Base-by-base conservation (phyloP, 768 basidiomycete genomes). In the Lentinula lateritia region DNA sequence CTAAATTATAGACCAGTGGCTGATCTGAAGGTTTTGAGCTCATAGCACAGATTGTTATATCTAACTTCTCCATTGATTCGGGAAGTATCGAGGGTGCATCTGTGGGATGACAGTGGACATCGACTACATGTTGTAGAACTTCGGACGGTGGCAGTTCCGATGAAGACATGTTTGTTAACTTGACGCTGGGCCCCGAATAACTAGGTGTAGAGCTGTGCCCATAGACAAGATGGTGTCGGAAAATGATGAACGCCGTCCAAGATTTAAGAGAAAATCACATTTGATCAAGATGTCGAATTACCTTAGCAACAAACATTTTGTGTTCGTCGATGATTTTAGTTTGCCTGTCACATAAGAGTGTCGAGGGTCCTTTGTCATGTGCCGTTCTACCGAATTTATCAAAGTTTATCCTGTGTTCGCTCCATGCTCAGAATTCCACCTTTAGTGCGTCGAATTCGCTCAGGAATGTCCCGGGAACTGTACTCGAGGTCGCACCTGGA, bases 31-130 rank as follows among this genome's bases (percentile, higher is more conserved):
- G 69, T 64, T 77, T 77, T 0, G 85, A 84, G 16, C 90, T 84
- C 93, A 95, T 95, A n/a, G 91, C 88, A 63, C 90, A 92, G 43
- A 97, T 78, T 0, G 82, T 87, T 55, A 93, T 86, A 3, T 75
- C 71, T 3, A 90, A 81, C 10, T 73, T 67, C 28, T 83, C 75
- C 74, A 91, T 85, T 5, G 80, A 78, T 23, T 76, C 73, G 3
- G 73, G 57, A 7, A 75, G 66, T 42, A 87, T 80, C 0, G 67
- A 67, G 1, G 71, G 72, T 9, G 88, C 82, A 72, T 96, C 95
- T 4, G 92, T 94, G 3, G 95, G 94, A 74, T 98, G 95, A 73
- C 92, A 95, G 66, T 98, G 95, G 0, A 88, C 91, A 69, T 97
- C 95, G 58, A 87, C 80, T 61, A 98, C 76, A 66, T 92, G 92